These are phyloP conservation scores for Calonectria multiphialidica DNA, from an alignment of 2,329 filamentous ascomycete genomes.

Conservation along the genomic window DNA sequence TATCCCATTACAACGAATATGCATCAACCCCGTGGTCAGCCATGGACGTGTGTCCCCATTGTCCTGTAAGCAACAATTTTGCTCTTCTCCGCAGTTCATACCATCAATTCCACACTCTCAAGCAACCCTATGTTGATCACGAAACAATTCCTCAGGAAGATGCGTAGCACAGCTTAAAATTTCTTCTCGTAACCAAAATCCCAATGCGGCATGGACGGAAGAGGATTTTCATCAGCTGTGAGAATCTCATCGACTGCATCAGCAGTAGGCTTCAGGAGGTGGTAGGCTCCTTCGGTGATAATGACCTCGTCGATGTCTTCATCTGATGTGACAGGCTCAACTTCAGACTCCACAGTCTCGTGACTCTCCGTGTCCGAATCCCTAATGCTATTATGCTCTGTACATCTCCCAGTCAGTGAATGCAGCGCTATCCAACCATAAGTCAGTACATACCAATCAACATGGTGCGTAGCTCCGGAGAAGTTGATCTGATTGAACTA, in stretches of 20 bases:
- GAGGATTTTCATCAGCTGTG: not conserved
- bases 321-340: slow-evolving; percentile 22
- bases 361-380: slow-evolving; percentile 29
- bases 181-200: not conserved
- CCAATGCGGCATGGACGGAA: not conserved
- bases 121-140: not conserved
- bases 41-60: not conserved
- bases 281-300: not conserved
- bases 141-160: not conserved
- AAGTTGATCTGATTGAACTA: slow-evolving; percentile 36
- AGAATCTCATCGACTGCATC: not conserved
- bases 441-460: slow-evolving; percentile 46
- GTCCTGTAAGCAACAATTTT: not conserved
- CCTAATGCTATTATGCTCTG: slow-evolving; percentile 38
- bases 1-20: not conserved
- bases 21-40: not conserved
- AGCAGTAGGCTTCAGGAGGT: not conserved
- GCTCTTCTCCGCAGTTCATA: not conserved
- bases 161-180: not conserved
- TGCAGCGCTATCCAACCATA: too few relatives aligned
- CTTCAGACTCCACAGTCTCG: slow-evolving; percentile 17
- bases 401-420: slow-evolving; percentile 17
- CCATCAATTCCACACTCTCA: not conserved
- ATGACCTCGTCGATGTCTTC: slow-evolving; percentile 25
- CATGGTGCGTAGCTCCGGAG: slow-evolving; percentile 38